These are phyloP conservation scores for Rhipidocladum racemiflorum DNA, from an alignment of 176 grass and related monocot genomes.

Conservation along the genomic window DNA sequence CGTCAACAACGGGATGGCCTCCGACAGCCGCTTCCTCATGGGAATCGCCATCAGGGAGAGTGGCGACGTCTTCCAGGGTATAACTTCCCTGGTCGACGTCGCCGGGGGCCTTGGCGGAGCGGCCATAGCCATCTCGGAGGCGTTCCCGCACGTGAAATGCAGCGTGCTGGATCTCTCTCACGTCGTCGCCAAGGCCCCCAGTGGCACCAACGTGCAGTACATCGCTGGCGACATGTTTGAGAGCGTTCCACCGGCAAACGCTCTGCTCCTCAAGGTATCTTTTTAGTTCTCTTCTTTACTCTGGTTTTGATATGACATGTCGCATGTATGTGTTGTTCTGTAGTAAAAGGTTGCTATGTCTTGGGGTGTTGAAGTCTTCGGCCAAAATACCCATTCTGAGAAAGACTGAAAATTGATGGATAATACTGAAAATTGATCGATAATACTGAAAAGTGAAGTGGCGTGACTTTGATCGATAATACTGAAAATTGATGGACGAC, in stretches of 20 bases:
- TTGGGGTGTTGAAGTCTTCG: no score
- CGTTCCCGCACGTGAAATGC: slow-evolving; percentile 44
- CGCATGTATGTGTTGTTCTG: no score
- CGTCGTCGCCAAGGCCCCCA: slow-evolving; percentile 33
- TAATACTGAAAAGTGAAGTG: neutral
- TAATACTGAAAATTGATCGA: no score
- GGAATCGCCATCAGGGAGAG: slow-evolving; percentile 5
- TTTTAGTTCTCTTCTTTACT: no score
- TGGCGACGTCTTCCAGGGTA: slow-evolving; percentile 33
- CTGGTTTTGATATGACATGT: no score
- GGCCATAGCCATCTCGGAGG: slow-evolving; percentile 27
- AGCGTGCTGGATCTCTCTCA: slow-evolving; percentile 48
- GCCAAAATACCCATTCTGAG: no score
- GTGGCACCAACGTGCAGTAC: slow-evolving; percentile 15
- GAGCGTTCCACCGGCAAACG: slow-evolving; percentile 44
- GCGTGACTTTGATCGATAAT: no score
- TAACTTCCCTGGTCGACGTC: slow-evolving; percentile 49
- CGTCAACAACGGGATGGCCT: slow-evolving; percentile 45
- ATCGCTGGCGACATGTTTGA: slow-evolving; percentile 57
- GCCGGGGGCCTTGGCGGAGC: slow-evolving; percentile 31
- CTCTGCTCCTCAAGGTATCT: slow-evolving; percentile 50
- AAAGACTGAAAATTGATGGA: no score
- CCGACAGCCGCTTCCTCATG: slow-evolving; percentile 33
- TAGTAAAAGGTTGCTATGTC: no score
- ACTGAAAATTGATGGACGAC: no score